These are phyloP conservation scores for Sungouiozyma ichnusensis DNA, from an alignment of 805 yeast species.

Conservation along the genomic window DNA sequence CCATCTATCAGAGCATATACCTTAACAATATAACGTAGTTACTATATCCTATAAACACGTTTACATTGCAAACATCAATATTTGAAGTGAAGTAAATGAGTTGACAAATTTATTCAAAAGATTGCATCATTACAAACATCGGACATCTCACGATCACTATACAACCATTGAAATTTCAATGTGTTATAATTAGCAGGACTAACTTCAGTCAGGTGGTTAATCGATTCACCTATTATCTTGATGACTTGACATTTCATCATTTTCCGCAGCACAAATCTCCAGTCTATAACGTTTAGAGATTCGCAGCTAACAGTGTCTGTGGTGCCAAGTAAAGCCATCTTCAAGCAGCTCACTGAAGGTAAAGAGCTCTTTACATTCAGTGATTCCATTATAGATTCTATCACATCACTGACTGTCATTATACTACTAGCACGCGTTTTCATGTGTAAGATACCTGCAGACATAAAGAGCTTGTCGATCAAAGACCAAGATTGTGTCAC, in stretches of 20 bases:
- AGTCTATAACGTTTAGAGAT: constrained; percentile 43
- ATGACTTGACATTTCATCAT: constrained; percentile 72
- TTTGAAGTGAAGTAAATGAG: too few relatives aligned
- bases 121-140: neutral
- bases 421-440: constrained; percentile 49
- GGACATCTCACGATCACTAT: constrained; percentile 1
- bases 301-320: constrained; percentile 14
- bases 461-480: constrained; percentile 61
- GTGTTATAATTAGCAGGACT: constrained; percentile 42
- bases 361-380: constrained; percentile 31
- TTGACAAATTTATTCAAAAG: neutral
- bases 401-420: constrained; percentile 63
- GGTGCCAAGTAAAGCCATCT: constrained; percentile 26
- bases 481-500: constrained; percentile 54
- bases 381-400: constrained; percentile 61
- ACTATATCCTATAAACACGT: too few relatives aligned
- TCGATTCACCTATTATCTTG: constrained; percentile 59
- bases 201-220: too few relatives aligned
- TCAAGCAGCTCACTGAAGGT: constrained; percentile 24
- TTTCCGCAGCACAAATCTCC: constrained; percentile 47
- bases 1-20: too few relatives aligned
- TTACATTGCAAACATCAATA: too few relatives aligned
- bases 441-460: constrained; percentile 51
- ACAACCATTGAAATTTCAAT: constrained; percentile 38
- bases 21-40: too few relatives aligned